A percentile compares a stretch with the other conserved stretches of the same genome.
Evolutionary conservation across 768 basidiomycete species (phyloP).

Genomic region (Hortiboletus flavorubellus): DNA sequence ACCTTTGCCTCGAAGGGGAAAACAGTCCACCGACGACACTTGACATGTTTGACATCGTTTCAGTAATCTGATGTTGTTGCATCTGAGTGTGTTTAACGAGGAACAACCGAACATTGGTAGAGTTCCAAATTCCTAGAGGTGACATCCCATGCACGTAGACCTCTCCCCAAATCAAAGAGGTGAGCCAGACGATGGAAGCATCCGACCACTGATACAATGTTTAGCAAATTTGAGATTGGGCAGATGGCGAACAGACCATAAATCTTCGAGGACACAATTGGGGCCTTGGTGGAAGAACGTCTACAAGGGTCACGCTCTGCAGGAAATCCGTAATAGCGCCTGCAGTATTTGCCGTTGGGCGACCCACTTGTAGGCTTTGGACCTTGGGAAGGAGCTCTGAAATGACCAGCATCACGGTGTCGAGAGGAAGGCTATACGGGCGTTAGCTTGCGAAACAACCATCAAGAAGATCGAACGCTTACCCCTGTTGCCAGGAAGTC

Average conservation of each 20-base stretch:
- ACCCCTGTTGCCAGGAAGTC: slow-evolving; percentile 97
- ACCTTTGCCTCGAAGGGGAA: slow-evolving; percentile 38
- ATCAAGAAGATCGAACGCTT: slow-evolving; percentile 15
- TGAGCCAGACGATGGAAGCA: slow-evolving; percentile 87
- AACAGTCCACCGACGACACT: slow-evolving; percentile 79
- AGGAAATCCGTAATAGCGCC: slow-evolving; percentile 74
- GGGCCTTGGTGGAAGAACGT: slow-evolving; percentile 72
- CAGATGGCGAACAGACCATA: slow-evolving; percentile 46
- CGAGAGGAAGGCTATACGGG: slow-evolving; percentile 71
- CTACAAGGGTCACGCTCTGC: slow-evolving; percentile 59
- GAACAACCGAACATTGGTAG: slow-evolving; percentile 85
- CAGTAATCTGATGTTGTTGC: slow-evolving; percentile 69
- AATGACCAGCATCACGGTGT: slow-evolving; percentile 82
- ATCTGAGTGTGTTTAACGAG: slow-evolving; percentile 82
- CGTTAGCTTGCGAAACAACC: slow-evolving; percentile 6
- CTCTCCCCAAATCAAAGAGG: slow-evolving; percentile 93
- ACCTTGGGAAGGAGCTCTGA: slow-evolving; percentile 86
- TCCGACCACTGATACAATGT: slow-evolving; percentile 73
- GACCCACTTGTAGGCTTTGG: slow-evolving; percentile 73
- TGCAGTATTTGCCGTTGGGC: slow-evolving; percentile 58
- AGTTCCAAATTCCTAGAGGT: slow-evolving; percentile 86
- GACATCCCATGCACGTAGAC: slow-evolving; percentile 89
- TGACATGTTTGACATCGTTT: slow-evolving; percentile 74
- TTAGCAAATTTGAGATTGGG: neutral
- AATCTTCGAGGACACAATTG: slow-evolving; percentile 70